Evolutionary conservation across 2,329 filamentous ascomycete genomes (phyloP), one percentile per base, ranked within the genome.

Genomic region (Penicillium sp.): DNA sequence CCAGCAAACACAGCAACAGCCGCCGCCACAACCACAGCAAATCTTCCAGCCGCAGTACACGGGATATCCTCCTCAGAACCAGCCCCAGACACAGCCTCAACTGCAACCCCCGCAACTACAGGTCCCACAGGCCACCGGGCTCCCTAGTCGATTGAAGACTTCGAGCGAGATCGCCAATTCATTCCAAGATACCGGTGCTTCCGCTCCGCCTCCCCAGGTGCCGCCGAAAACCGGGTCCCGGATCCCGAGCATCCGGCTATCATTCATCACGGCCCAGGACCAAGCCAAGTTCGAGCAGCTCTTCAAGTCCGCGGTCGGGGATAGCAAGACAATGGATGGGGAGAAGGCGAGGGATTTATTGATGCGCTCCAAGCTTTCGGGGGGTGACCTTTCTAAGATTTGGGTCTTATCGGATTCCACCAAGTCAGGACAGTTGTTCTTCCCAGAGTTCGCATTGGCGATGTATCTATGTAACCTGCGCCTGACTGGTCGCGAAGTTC

Each of bases 391-490:
- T 51, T 93, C 89, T 15, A 87, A 94, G 54, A 95, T 98, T 57
- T 98, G 91, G 88, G 88, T 88, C 14, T 73, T 98, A 15, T 87
- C 89, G 32, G 93, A 98, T 68, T 96, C 93, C 7, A 98, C 93
- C 33, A 91, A 94, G 65, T 93, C 91, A 10, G 93, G 93, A 31
- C 90, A 96, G 66, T 79, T 98, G 20, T 85, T 96, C 61, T 98
- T 98, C 62, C 93, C 93, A 28, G 93, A 98, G 68, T 98, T 98
- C 53, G 93, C 93, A 6, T 75, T 98, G 42, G 87, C 93, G 47
- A 97, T 98, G 93, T 98, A 98, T 58, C 80, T 98, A 20, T 98
- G 93, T 75, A 98, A 97, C 61, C 63, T 98, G 53, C 93, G 85
- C 64, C 75, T 97, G 43, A 93, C 87, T 1, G 88, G 89, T 43